phyloP scores from a whole-genome alignment of 1,139 yeast species.

The Protomyces inouyei region DNA sequence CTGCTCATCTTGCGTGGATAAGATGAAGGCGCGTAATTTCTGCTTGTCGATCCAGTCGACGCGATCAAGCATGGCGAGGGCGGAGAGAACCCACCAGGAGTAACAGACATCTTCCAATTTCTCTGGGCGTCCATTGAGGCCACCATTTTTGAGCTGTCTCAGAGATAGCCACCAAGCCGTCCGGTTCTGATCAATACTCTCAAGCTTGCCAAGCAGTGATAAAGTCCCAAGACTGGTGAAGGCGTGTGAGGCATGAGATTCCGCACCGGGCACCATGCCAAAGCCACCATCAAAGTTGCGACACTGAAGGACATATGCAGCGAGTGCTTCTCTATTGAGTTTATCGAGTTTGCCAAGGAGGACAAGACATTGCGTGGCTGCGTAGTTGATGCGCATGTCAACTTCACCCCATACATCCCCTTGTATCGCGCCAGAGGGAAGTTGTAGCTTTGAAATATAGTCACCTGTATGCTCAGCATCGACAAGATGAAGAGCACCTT shows the following conservation, averaged over 20 bases:
- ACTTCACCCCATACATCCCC: slow-evolving; percentile 91
- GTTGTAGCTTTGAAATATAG: slow-evolving; percentile 57
- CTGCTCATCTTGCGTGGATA: slow-evolving; percentile 68
- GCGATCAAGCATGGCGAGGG: slow-evolving; percentile 62
- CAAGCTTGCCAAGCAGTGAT: slow-evolving; percentile 54
- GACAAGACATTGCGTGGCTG: slow-evolving; percentile 68
- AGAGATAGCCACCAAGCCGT: slow-evolving; percentile 84
- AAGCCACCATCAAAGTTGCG: slow-evolving; percentile 94
- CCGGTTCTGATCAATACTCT: slow-evolving; percentile 48
- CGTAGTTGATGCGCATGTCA: slow-evolving; percentile 84
- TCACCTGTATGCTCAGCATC: slow-evolving; percentile 43
- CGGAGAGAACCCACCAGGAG: slow-evolving; percentile 94
- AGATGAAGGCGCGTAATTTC: slow-evolving; percentile 59
- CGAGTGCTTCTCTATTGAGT: slow-evolving; percentile 60
- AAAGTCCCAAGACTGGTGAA: slow-evolving; percentile 81
- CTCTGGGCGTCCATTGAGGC: slow-evolving; percentile 93
- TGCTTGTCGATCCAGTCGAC: slow-evolving; percentile 69
- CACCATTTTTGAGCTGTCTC: slow-evolving; percentile 85
- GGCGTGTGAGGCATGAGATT: slow-evolving; percentile 89
- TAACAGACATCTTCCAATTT: slow-evolving; percentile 95
- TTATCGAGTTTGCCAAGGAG: slow-evolving; percentile 61
- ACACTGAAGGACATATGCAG: slow-evolving; percentile 60
- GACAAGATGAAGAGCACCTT: slow-evolving; percentile 51
- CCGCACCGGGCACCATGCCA: slow-evolving; percentile 92
- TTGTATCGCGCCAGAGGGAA: slow-evolving; percentile 52